Conservation (phyloP, 192 early-diverging fungal genomes). For the Coemansia brasiliensis region DNA sequence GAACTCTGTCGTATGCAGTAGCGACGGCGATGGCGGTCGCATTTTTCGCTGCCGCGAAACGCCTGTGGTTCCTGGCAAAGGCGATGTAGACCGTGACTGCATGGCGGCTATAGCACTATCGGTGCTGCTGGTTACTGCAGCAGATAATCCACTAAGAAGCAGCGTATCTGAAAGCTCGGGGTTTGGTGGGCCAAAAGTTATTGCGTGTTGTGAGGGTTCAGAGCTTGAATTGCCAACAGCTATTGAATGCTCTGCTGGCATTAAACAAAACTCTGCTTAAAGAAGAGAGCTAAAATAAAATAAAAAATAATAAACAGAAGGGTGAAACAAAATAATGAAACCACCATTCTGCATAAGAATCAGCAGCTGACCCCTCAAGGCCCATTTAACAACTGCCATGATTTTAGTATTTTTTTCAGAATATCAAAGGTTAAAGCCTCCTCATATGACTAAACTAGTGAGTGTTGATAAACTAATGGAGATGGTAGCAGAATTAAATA, state of each 20-base stretch:
- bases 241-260: not conserved
- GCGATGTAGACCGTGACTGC: not conserved
- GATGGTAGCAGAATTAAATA: too few species aligned
- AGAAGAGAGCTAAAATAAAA: not conserved
- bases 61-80: slow-evolving; percentile 22
- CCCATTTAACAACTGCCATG: too few species aligned
- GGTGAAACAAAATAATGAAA: too few species aligned
- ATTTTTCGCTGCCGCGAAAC: slow-evolving; percentile 63
- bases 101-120: not conserved
- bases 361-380: too few species aligned
- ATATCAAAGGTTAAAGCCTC: too few species aligned
- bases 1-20: slow-evolving; percentile 70
- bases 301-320: too few species aligned
- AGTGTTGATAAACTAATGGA: too few species aligned
- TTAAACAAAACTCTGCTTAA: not conserved
- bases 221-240: too few species aligned
- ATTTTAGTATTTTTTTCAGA: too few species aligned
- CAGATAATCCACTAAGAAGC: slow-evolving; percentile 18
- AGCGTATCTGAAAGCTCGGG: slow-evolving; percentile 11
- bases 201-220: not conserved
- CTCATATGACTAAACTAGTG: too few species aligned
- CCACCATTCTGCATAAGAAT: too few species aligned
- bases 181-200: not conserved
- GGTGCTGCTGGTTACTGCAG: slow-evolving; percentile 8
- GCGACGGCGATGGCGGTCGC: slow-evolving; percentile 67